Percentiles rank a stretch among this genome's conserved stretches.
These are phyloP conservation scores for Ustilago bromivora DNA, from an alignment of 1,284 basidiomycete species.

Conservation along the genomic window DNA sequence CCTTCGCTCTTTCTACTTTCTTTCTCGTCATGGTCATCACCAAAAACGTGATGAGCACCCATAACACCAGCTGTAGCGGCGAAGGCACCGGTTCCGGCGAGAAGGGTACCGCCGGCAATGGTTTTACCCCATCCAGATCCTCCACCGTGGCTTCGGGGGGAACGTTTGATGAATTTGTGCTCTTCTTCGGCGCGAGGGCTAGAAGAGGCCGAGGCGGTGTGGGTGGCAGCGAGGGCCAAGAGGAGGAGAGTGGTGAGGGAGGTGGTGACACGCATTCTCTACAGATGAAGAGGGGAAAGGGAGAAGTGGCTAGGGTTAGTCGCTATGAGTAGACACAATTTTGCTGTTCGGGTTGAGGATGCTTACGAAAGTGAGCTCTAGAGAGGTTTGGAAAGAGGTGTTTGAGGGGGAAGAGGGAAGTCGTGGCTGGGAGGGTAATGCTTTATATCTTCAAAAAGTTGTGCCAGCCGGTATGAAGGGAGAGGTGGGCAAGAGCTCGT, in stretches of 20 bases:
- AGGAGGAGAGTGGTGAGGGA: slow-evolving; percentile 4
- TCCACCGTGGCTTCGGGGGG: neutral
- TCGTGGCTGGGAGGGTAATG: too few relatives aligned
- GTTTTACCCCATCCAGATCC: slow-evolving; percentile 15
- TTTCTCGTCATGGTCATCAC: neutral
- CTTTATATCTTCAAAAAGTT: too few relatives aligned
- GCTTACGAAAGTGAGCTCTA: neutral
- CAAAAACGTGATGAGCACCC: slow-evolving; percentile 20
- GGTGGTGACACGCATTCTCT: slow-evolving; percentile 15
- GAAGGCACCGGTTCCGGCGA: slow-evolving; percentile 22
- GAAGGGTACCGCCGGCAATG: slow-evolving; percentile 6
- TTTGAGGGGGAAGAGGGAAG: too few relatives aligned
- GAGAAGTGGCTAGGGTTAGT: slow-evolving; percentile 5
- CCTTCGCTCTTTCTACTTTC: neutral
- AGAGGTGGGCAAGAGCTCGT: too few relatives aligned
- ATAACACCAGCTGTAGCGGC: slow-evolving; percentile 26
- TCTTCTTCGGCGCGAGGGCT: slow-evolving; percentile 4
- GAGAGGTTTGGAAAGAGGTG: too few relatives aligned
- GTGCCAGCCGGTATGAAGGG: too few relatives aligned
- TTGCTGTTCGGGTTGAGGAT: neutral
- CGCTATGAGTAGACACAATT: neutral
- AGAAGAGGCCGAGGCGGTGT: neutral
- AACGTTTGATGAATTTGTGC: slow-evolving; percentile 40
- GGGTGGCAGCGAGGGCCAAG: neutral
- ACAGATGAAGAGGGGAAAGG: neutral